phyloP scores from a whole-genome alignment of 495 filamentous ascomycete species.

The Entonaema liquescens region DNA sequence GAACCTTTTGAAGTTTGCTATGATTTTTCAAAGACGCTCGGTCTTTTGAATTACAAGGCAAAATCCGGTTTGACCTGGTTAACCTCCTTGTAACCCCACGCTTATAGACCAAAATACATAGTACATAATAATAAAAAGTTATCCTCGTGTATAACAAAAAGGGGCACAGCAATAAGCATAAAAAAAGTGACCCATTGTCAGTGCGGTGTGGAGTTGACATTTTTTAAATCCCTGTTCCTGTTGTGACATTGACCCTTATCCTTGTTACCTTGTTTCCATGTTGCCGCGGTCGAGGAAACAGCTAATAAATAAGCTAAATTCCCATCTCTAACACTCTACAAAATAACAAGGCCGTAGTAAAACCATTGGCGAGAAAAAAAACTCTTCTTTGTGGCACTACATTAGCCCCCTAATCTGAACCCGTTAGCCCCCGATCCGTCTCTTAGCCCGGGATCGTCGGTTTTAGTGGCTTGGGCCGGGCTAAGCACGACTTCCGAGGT shows the following conservation, averaged over 20 bases:
- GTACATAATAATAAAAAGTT: neutral
- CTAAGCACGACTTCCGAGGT: neutral
- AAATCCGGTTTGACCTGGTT: neutral
- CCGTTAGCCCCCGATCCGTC: neutral
- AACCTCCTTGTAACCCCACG: neutral
- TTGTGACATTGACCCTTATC: neutral
- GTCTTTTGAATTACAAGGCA: neutral
- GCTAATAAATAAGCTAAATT: neutral
- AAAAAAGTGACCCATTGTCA: constrained; percentile 2
- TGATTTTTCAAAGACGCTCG: neutral
- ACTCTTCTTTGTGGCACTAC: neutral
- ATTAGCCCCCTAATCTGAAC: neutral
- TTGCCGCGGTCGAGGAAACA: neutral
- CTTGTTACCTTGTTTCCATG: neutral
- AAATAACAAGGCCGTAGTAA: neutral
- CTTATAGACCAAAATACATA: neutral
- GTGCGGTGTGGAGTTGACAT: constrained; percentile 12
- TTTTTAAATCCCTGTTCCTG: neutral
- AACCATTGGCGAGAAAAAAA: neutral
- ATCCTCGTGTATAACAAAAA: constrained; percentile 15
- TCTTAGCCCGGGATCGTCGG: neutral
- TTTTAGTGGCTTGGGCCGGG: constrained; percentile 1
- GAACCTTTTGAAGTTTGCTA: neutral
- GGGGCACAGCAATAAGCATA: constrained; percentile 12
- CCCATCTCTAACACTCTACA: neutral